Conservation (phyloP, 352 stramenopile species). For the Pythium biforme region DNA sequence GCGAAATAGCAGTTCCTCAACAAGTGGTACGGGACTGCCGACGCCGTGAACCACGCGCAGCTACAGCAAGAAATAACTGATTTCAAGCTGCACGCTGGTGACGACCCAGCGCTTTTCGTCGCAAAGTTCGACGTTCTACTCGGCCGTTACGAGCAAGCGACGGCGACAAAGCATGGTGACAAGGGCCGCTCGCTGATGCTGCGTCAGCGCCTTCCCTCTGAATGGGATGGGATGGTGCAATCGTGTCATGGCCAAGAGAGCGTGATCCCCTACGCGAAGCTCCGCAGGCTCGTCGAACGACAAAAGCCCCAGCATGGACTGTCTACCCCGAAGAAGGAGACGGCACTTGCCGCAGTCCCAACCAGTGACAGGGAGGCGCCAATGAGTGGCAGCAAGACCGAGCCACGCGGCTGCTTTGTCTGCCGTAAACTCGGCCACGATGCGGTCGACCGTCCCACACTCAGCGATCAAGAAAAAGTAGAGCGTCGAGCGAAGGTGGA, state of each 20-base stretch:
- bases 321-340: constrained; percentile 8
- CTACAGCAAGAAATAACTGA: no score
- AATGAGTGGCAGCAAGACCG: background rate
- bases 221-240: background rate
- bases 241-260: constrained; percentile 4
- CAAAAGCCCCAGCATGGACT: background rate
- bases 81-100: no score
- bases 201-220: background rate
- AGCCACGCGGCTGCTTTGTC: background rate
- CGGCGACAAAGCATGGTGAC: background rate
- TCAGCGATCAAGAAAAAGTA: background rate
- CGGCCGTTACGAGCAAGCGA: background rate
- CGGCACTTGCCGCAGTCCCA: constrained; percentile 3
- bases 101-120: no score
- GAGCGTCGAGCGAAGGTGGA: background rate
- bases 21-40: no score
- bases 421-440: background rate
- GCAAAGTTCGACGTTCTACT: no score
- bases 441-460: background rate
- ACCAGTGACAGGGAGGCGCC: background rate
- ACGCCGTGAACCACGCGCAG: no score
- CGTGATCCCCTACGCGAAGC: background rate
- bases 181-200: constrained; percentile 4
- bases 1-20: no score
- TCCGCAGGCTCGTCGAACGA: background rate